Evolutionary conservation across 306 rosid species (phyloP), one percentile per base, ranked within the genome.

Genomic region (Vicia sativa): DNA sequence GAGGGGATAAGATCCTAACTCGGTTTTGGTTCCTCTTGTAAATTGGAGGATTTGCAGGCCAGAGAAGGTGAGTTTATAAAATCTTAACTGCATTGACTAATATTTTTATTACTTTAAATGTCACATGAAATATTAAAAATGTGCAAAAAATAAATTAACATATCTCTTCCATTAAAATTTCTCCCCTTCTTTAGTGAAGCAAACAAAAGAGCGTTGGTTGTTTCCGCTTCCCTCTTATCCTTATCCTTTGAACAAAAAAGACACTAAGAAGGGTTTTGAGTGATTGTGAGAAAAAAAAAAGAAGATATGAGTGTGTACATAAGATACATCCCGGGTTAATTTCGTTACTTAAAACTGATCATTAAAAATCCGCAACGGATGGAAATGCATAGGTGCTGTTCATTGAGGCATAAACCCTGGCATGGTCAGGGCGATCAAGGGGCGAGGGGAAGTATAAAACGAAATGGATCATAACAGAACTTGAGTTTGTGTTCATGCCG

Each of bases 341-440:
- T 55, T 18, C 59, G 0, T 16, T 42, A 42, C 18, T 28, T 76
- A 55, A 45, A 63, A 62, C 72, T 70, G 31, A 25, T 42, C 49
- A 23, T 42, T 29, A 13, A 63, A 65, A 65, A 54, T 23, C 56
- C 15, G 28, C 56, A 18, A 6, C 2, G 7, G 38, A 48, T 71
- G 68, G 41, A 59, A 48, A 71, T 71, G 68, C 19, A 39, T 12
- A 5, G 44, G 13, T 39, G 11, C 19, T 50, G 4, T 53, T 14
- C 11, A 5, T 49, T 8, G 50, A 50, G 57, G 38, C 43, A 74
- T 46, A 56, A 21, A 21, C 23, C 23, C 23, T 21, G 23, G 23
- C 23, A 21, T 21, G 23, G 23, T 21, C 23, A 1, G 23, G 23
- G 23, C 23, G 23, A 21, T 21, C 23, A 21, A 21, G 23, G 23